Evolutionary conservation across 2,329 filamentous ascomycete species (phyloP).

Genomic region (Botrytis deweyae): DNA sequence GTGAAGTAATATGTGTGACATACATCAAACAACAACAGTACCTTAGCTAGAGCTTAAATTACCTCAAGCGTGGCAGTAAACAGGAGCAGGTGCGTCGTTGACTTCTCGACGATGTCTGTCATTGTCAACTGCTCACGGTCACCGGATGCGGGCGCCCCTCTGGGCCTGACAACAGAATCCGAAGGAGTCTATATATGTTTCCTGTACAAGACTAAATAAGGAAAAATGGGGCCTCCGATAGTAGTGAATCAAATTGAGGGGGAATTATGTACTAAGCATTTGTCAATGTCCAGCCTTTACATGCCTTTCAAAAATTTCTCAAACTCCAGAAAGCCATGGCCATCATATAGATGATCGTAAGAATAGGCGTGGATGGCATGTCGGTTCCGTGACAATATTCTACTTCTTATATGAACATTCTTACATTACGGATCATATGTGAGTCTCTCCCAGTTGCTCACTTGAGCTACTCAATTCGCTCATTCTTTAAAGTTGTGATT

Average conservation of each 20-base stretch:
- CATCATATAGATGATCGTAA: background rate
- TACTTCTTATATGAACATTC: background rate
- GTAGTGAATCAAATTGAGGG: background rate
- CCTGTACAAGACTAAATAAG: too few species aligned
- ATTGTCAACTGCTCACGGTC: too few species aligned
- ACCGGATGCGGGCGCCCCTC: too few species aligned
- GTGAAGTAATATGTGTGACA: background rate
- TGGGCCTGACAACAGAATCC: background rate
- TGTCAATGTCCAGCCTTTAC: background rate
- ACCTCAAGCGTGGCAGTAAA: background rate
- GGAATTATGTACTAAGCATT: background rate
- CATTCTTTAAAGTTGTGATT: background rate
- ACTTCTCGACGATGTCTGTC: background rate
- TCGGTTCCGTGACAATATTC: rapidly evolving
- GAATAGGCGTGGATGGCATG: background rate
- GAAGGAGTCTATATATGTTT: background rate
- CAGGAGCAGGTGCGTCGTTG: background rate
- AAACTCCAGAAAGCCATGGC: background rate
- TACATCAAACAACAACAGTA: rapidly evolving
- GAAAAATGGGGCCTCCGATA: background rate
- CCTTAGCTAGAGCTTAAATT: background rate
- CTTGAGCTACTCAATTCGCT: background rate
- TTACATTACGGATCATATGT: background rate
- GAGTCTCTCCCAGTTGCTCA: background rate
- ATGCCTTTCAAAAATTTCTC: background rate